These are phyloP conservation scores for Candida neerlandica DNA, from an alignment of 1,139 yeast genomes.

Conservation along the genomic window DNA sequence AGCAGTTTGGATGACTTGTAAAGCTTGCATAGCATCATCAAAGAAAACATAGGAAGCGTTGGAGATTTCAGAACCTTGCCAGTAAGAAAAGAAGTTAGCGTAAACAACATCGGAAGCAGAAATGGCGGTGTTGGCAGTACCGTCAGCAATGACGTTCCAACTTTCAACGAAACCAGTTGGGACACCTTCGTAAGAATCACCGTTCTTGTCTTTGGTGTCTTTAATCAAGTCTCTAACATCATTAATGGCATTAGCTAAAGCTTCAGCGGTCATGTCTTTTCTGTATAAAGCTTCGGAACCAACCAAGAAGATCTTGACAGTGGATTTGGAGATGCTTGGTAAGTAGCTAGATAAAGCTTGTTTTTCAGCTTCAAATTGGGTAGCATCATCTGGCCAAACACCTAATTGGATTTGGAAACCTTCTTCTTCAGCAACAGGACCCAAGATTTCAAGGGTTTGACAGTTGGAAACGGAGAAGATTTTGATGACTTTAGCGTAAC, in stretches of 20 bases:
- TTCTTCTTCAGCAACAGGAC: conserved; percentile 80
- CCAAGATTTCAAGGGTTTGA: conserved; percentile 77
- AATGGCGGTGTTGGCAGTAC: conserved; percentile 67
- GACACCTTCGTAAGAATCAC: conserved; percentile 67
- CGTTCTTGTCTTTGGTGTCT: conserved; percentile 74
- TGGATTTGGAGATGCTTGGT: conserved; percentile 66
- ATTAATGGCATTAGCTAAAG: conserved; percentile 63
- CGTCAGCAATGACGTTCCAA: conserved; percentile 90
- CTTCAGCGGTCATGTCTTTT: conserved; percentile 70
- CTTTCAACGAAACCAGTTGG: conserved; percentile 95
- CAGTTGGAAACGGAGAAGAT: conserved; percentile 89
- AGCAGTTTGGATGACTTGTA: conserved; percentile 78
- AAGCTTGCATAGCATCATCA: conserved; percentile 95
- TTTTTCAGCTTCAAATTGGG: conserved; percentile 72
- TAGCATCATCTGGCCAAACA: conserved; percentile 86
- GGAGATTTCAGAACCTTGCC: conserved; percentile 91
- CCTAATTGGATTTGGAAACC: conserved; percentile 79
- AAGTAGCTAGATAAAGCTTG: conserved; percentile 66
- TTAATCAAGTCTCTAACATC: conserved; percentile 59
- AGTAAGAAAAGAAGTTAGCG: conserved; percentile 95
- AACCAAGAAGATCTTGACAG: conserved; percentile 75
- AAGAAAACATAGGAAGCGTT: conserved; percentile 89
- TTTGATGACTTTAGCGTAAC: conserved; percentile 65
- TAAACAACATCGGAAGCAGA: conserved; percentile 79
- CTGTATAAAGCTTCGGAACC: conserved; percentile 95